Conservation (phyloP, 192 early-diverging fungal genomes). For the Backusella sp. region DNA sequence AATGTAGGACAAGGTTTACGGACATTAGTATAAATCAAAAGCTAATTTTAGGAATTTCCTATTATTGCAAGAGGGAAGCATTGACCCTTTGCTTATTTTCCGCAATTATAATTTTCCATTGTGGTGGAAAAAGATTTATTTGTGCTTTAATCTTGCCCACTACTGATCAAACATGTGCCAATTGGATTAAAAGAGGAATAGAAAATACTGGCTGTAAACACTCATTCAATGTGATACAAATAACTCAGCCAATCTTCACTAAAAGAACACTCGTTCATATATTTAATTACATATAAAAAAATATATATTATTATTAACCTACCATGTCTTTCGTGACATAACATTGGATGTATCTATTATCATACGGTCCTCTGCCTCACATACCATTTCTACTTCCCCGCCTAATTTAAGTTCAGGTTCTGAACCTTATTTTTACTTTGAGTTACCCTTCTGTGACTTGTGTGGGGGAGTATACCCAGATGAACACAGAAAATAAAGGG, state of each 20-base stretch:
- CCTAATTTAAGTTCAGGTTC: background rate
- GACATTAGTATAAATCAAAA: conserved; percentile 3
- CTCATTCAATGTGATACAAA: background rate
- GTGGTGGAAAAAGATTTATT: background rate
- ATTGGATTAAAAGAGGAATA: conserved; percentile 4
- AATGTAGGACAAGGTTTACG: background rate
- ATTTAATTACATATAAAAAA: background rate
- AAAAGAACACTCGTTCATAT: background rate
- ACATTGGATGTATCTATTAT: background rate
- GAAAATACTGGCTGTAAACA: background rate
- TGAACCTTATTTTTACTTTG: conserved; percentile 1
- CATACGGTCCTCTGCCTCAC: background rate
- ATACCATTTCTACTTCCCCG: background rate
- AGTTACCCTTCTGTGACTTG: background rate
- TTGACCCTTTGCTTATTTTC: background rate
- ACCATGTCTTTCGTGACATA: background rate
- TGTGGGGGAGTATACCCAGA: background rate
- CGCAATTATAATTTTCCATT: background rate
- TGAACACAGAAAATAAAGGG: background rate
- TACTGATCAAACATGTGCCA: background rate
- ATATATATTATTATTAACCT: background rate
- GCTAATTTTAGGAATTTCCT: background rate
- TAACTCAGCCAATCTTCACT: background rate
- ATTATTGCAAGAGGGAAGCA: background rate
- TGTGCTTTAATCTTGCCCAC: background rate